Evolutionary conservation across 106 monocot genomes (phyloP).

Genomic region (Agapanthus africanus): DNA sequence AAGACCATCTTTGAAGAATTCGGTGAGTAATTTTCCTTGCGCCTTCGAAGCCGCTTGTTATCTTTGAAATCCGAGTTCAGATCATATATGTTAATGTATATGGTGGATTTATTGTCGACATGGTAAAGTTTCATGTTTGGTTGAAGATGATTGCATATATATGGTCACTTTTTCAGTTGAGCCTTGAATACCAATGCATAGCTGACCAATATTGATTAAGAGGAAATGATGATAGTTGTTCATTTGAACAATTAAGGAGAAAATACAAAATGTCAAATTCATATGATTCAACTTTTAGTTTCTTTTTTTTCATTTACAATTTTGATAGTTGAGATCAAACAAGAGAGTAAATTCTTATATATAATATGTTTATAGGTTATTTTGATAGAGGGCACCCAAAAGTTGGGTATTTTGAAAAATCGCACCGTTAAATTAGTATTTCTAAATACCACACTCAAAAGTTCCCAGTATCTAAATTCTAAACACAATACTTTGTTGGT

Average conservation of each 20-base stretch:
- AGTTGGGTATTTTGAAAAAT: too few species aligned
- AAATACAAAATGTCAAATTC: not conserved
- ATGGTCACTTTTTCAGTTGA: not conserved
- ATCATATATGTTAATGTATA: too few species aligned
- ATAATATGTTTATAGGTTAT: too few species aligned
- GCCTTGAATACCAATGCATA: not conserved
- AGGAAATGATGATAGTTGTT: not conserved
- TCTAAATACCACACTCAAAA: too few species aligned
- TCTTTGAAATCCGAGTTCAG: constrained; percentile 1
- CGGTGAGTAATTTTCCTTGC: constrained; percentile 34
- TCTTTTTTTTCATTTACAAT: not conserved
- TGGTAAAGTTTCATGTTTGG: too few species aligned
- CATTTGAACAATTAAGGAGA: not conserved
- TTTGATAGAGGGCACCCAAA: too few species aligned
- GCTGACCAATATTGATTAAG: not conserved
- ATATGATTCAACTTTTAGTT: too few species aligned
- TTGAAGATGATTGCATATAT: too few species aligned
- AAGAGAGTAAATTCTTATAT: not conserved
- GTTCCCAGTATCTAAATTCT: too few species aligned
- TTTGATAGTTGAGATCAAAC: not conserved
- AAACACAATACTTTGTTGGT: too few species aligned
- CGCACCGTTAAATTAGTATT: too few species aligned
- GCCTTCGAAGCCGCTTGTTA: not conserved
- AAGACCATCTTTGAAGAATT: constrained; percentile 77
- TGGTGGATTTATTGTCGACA: too few species aligned